Evolutionary conservation across 305 asterid species (phyloP), one percentile per base, ranked within the genome.

Genomic region (Fraxinus nigra): DNA sequence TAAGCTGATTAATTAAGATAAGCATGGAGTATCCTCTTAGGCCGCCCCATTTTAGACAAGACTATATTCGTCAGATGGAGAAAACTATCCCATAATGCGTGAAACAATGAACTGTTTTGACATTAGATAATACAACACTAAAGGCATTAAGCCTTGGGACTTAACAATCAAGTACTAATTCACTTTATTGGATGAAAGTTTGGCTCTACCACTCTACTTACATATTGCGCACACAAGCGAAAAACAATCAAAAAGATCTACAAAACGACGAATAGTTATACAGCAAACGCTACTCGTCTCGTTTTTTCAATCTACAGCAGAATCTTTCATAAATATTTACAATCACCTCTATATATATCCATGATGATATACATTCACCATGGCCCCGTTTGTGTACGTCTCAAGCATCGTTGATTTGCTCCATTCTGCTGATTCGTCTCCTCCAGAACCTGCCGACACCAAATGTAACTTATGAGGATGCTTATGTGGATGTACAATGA

Each of bases 301-400:
- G 4, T 69, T 46, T 63, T 69, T 30, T 3, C 37, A 0, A 69
- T 69, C 75, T 30, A 30, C 20, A 28, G 74, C 40, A 13, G 38
- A 48, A 33, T 43, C 76, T 77, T 56, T 78, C 61, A 61, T 78
- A 81, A 75, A 79, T 89, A 89, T 87, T 79, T 85, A 87, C 89
- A 84, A 18, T 16, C 56, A 56, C 43, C 40, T 69, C 8, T 69
- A 6, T 32, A 40, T 63, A 61, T 74, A 30, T 65, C 79, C 69
- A 75, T 77, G 78, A 72, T 46, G 20, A 76, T 81, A 80, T 38
- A 48, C 16, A 28, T 67, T 89, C 81, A 97, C 98, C 97, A 97
- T 18, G 95, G 95, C 76, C 99, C 93, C 5, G 97, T 92, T 89
- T 90, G 95, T 65, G 98, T 97, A 83, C 99, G 91, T 81, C 97